These are phyloP conservation scores for Trametes versicolor DNA, from an alignment of 1,284 basidiomycete genomes.

Conservation along the genomic window DNA sequence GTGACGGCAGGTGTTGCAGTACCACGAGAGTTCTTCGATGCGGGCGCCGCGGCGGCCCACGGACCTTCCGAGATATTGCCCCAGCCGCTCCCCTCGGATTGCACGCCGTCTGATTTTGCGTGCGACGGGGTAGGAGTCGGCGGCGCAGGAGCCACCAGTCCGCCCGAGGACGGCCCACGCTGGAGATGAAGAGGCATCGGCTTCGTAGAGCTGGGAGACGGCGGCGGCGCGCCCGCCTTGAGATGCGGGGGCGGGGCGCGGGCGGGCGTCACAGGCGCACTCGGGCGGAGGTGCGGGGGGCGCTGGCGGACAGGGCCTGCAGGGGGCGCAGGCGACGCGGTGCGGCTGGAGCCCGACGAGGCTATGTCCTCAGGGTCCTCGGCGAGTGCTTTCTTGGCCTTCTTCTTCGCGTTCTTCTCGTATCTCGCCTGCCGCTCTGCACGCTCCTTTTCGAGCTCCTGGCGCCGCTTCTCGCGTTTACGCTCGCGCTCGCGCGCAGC, in stretches of 20 bases:
- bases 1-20: not conserved
- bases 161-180: not conserved
- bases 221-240: slow-evolving; percentile 16
- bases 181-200: slow-evolving; percentile 9
- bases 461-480: slow-evolving; percentile 6
- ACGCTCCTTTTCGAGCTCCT: slow-evolving; percentile 14
- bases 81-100: slow-evolving; percentile 22
- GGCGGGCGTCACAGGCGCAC: slow-evolving; percentile 1
- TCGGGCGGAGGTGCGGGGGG: slow-evolving; percentile 22
- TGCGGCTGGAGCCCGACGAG: not conserved
- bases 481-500: slow-evolving; percentile 15
- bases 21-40: not conserved
- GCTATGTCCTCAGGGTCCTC: not conserved
- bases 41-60: slow-evolving; percentile 5
- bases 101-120: slow-evolving; percentile 13
- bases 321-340: not conserved
- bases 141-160: not conserved
- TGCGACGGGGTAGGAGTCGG: slow-evolving; percentile 13
- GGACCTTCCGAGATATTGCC: slow-evolving; percentile 16
- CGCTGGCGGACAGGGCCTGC: not conserved
- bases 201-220: not conserved
- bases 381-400: slow-evolving; percentile 4
- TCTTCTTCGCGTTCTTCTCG: slow-evolving; percentile 22
- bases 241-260: slow-evolving; percentile 24
- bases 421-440: slow-evolving; percentile 14